Evolutionary conservation across 108 stramenopile species (phyloP), one percentile per base, ranked within the genome.

Genomic region (Aureococcus anophagefferens): DNA sequence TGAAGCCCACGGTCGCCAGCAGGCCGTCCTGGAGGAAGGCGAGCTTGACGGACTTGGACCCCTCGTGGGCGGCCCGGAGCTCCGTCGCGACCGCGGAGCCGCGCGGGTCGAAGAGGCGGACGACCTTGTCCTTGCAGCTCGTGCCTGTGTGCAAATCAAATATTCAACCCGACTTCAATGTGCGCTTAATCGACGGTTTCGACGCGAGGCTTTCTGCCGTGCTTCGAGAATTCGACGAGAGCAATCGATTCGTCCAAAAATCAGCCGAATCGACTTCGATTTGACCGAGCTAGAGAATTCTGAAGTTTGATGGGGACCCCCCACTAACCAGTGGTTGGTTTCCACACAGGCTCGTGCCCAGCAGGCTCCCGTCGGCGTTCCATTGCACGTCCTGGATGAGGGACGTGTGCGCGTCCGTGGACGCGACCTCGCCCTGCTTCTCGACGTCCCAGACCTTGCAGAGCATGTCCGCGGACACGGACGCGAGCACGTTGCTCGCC

Each of bases 361-460:
- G 92, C 46, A 79, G 84, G 65, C 91, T 87, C 64, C 98, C 98
- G 64, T 83, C 80, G 70, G 79, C 80, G 79, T 95, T 94, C 96
- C 96, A 99, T 34, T 88, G 84, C 66, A 99, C 85, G 81, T 99
- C 95, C 74, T 97, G 95, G 74, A 92, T 88, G 69, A 97, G 81
- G 80, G 94, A 89, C 15, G 70, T 62, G 80, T 89, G 87, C 18
- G 86, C 93, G 28, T 66, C 67, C 76, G 85, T 88, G 37, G 85
- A 79, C 35, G 69, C 73, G 45, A 93, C 79, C 46, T 88, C 86
- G 69, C 70, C 68, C n/a, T 83, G 84, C 30, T 83, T 85, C 77
- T 97, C 95, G 46, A 97, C 81, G 77, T 99, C 98, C 98, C 98
- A 99, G 30, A 96, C 74, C 79, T 94, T 94, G 63, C 95, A 91